These are phyloP conservation scores for Sporobolus alterniflorus DNA, from an alignment of 202 grass and related monocot genomes.

Conservation along the genomic window DNA sequence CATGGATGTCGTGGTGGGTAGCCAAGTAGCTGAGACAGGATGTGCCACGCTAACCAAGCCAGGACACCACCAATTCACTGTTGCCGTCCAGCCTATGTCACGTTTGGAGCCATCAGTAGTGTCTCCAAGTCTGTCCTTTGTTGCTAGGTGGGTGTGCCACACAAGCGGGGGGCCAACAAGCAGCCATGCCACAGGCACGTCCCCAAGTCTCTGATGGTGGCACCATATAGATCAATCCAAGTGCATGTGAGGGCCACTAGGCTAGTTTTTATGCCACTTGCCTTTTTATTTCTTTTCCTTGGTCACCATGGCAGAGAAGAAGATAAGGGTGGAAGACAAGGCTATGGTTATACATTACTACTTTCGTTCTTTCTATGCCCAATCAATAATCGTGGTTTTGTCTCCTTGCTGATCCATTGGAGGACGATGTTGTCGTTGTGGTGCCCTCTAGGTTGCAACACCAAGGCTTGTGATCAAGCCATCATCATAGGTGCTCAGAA, in stretches of 20 bases:
- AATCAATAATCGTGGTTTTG: too few species aligned
- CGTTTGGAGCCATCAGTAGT: neutral
- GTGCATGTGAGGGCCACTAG: neutral
- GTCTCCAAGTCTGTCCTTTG: neutral
- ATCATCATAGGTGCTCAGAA: too few species aligned
- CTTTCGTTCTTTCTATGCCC: neutral
- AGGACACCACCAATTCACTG: neutral
- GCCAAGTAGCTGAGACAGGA: neutral
- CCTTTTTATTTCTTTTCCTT: neutral
- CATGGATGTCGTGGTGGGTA: neutral
- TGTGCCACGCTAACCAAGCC: neutral
- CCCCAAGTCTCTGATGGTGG: neutral
- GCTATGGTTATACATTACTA: neutral
- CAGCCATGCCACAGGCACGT: neutral
- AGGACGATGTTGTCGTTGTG: neutral
- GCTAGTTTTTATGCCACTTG: too few species aligned
- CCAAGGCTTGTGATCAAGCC: neutral
- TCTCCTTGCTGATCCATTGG: too few species aligned
- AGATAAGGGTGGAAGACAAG: neutral
- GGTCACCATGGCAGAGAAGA: neutral
- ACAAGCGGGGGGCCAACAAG: neutral
- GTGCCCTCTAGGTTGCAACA: neutral
- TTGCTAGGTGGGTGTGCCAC: neutral
- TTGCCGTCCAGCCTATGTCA: neutral
- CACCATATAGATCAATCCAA: neutral